Percentiles rank a stretch among this genome's conserved stretches.
Conservation (phyloP, 495 filamentous ascomycete genomes). For the Talaromyces trachyspermus region DNA sequence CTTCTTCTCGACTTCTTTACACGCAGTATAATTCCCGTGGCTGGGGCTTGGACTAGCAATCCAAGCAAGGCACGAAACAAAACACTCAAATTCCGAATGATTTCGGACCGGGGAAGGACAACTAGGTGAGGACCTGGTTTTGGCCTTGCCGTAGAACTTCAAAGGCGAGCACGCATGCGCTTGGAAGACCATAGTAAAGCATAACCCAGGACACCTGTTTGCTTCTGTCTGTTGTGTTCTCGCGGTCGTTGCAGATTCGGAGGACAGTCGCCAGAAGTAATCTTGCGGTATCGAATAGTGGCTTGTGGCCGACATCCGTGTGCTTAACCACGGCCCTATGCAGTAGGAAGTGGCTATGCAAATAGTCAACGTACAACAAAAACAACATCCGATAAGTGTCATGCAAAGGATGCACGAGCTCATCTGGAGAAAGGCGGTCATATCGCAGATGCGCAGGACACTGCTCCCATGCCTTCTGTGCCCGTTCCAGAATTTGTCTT, state of each 20-base stretch:
- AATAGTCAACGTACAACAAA: slow-evolving; percentile 43
- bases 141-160: slow-evolving; percentile 55
- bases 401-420: slow-evolving; percentile 19
- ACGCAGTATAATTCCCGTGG: slow-evolving; percentile 47
- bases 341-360: slow-evolving; percentile 52
- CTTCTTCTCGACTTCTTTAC: slow-evolving; percentile 38
- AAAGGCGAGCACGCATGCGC: slow-evolving; percentile 52
- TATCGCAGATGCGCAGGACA: slow-evolving; percentile 28
- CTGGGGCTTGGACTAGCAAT: slow-evolving; percentile 36
- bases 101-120: slow-evolving; percentile 47
- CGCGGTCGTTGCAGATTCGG: slow-evolving; percentile 38
- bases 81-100: slow-evolving; percentile 57
- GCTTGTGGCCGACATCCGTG: slow-evolving; percentile 38
- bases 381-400: slow-evolving; percentile 19
- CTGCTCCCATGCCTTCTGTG: slow-evolving; percentile 25
- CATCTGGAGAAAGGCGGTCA: slow-evolving; percentile 23
- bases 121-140: slow-evolving; percentile 23
- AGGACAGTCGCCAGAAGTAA: slow-evolving; percentile 42
- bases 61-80: slow-evolving; percentile 51
- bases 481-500: slow-evolving; percentile 28
- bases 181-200: slow-evolving; percentile 48
- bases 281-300: slow-evolving; percentile 47
- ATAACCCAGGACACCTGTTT: slow-evolving; percentile 52
- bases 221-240: slow-evolving; percentile 40
- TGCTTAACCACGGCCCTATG: slow-evolving; percentile 49